Evolutionary conservation across 371 early-diverging fungal genomes (phyloP), one percentile per base, ranked within the genome.

Genomic region (Rhizopus microsporus): DNA sequence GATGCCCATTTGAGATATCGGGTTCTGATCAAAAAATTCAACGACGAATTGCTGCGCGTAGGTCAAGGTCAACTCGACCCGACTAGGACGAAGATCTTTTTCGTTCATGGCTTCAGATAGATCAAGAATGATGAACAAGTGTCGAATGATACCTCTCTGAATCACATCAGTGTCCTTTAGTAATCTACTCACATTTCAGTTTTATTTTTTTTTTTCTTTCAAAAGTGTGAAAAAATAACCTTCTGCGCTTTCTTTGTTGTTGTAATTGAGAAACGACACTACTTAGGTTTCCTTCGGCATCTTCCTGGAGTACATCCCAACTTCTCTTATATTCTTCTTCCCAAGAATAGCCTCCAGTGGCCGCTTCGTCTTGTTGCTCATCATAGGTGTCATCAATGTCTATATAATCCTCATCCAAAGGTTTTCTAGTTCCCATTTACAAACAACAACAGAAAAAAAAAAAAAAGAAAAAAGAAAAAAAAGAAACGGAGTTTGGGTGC

Each of bases 1-100:
- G 13, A 97, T 74, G 7, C 94, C 92, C 34, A 96, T 75, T 72
- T 94, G 95, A 7, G 93, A 89, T 50, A 97, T 87, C 0, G 98
- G 97, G 67, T 97, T 97, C 61, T 93, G 96, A 74, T 96, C 96
- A 74, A 95, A 94, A 63, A 85, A 97, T 69, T 95, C 97, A 30
- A 69, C 63, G 1, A 95, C 77, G 59, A 94, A 97, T 42, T 82
- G 74, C 55, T 88, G 88, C 7, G 87, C 78, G 47, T 86, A 81
- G 0, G 69, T 76, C 23, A 94, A 64, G 0, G 88, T 83, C 32
- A 89, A 75, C 15, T 92, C 92, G 15, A 93, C 74, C 16, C 95
- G 84, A 51, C 87, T 83, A 1, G 94, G 94, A 30, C 87, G 75
- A 52, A 95, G 73, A 72, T 95, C 94, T 53, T 85, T 87, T 57